A percentile compares a stretch with the other conserved stretches of the same genome.
These are phyloP conservation scores for Oryza nivara DNA, from an alignment of 176 grass and related monocot genomes.

Conservation along the genomic window DNA sequence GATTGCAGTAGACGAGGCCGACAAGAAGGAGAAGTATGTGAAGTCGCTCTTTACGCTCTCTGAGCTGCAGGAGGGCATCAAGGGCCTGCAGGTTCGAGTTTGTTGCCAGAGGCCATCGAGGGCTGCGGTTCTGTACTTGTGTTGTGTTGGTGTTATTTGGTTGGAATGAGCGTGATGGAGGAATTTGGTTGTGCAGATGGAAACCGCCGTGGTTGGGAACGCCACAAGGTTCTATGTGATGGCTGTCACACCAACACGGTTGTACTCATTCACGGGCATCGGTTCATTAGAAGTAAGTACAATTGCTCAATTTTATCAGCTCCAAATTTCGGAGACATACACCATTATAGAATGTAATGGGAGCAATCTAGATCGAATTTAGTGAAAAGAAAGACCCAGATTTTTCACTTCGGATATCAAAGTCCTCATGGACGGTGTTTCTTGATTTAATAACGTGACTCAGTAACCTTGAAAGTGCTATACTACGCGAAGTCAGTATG, in stretches of 20 bases:
- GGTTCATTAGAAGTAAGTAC: conserved; percentile 87
- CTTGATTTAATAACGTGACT: conserved; percentile 14
- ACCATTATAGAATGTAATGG: not conserved
- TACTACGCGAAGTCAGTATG: not conserved
- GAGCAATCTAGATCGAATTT: not conserved
- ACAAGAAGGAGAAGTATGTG: conserved; percentile 95
- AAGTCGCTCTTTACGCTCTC: conserved; percentile 80
- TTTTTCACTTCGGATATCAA: not conserved
- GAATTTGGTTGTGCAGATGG: conserved; percentile 61
- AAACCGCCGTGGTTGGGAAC: conserved; percentile 60
- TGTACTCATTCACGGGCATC: conserved; percentile 96
- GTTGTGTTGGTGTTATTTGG: conserved; percentile 14
- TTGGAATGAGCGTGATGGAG: not conserved
- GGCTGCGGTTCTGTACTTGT: not conserved
- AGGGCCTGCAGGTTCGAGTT: conserved; percentile 67
- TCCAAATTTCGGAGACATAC: not conserved
- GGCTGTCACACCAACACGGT: conserved; percentile 81
- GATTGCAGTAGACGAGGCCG: conserved; percentile 80
- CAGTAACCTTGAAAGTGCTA: not conserved
- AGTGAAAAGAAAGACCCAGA: not conserved
- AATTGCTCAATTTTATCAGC: conserved; percentile 17
- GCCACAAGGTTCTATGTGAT: conserved; percentile 84
- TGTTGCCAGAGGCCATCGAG: not conserved
- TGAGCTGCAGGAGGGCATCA: conserved; percentile 78
- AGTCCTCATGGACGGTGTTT: not conserved